Percentiles rank a stretch among this genome's conserved stretches.
These are phyloP conservation scores for Aureoboletus auriporus DNA, from an alignment of 768 basidiomycete genomes.

Conservation along the genomic window DNA sequence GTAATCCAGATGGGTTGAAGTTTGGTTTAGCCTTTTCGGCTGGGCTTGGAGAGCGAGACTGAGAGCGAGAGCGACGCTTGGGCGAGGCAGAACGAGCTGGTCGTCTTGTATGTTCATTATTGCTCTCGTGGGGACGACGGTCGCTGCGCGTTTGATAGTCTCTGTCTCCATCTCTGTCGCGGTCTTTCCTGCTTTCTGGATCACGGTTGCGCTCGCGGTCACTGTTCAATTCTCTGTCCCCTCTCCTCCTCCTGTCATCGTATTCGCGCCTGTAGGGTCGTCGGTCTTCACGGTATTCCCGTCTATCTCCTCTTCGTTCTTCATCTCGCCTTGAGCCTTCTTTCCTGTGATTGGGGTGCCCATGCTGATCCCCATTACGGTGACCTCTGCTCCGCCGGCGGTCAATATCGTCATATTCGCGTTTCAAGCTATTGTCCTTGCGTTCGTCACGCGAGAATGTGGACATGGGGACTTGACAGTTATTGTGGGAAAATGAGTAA, in stretches of 20 bases:
- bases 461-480: conserved; percentile 6
- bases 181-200: conserved; percentile 8
- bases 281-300: conserved; percentile 14
- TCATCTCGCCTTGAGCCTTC: conserved; percentile 19
- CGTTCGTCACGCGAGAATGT: conserved; percentile 12
- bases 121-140: conserved; percentile 18
- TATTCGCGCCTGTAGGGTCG: conserved; percentile 18
- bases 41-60: conserved; percentile 39
- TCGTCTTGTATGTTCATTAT: conserved; percentile 29
- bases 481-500: conserved; percentile 17
- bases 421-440: conserved; percentile 12
- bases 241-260: conserved; percentile 16
- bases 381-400: conserved; percentile 8
- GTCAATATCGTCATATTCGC: conserved; percentile 9
- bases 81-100: conserved; percentile 61
- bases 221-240: conserved; percentile 7
- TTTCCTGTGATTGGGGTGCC: conserved; percentile 10
- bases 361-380: conserved; percentile 1
- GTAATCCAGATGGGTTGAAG: conserved; percentile 80
- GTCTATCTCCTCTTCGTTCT: conserved; percentile 17
- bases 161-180: conserved; percentile 38
- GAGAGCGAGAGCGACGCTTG: conserved; percentile 34
- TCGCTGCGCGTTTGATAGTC: conserved; percentile 35
- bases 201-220: conserved; percentile 13
- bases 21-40: conserved; percentile 81